Evolutionary conservation across 164 flowering plant species (phyloP).

Genomic region (Magnolia sinica): DNA sequence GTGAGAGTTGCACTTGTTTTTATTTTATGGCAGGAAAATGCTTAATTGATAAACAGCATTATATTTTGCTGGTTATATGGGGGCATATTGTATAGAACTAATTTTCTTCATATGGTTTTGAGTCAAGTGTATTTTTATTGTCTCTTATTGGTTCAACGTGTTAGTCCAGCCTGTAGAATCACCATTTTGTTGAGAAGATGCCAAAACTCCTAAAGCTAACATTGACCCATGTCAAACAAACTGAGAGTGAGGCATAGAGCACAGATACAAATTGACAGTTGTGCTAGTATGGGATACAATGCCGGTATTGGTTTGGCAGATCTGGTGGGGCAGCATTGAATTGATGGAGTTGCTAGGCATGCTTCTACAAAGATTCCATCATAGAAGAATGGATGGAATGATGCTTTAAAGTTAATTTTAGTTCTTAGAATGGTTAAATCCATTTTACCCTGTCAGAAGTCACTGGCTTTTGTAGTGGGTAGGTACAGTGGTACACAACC

Average conservation of each 20-base stretch:
- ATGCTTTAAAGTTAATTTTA: too few relatives aligned
- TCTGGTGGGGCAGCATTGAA: neutral
- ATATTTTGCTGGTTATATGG: neutral
- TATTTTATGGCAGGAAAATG: neutral
- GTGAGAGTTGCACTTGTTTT: slow-evolving; percentile 31
- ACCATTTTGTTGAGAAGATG: neutral
- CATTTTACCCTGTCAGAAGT: neutral
- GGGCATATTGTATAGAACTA: too few relatives aligned
- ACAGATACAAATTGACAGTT: neutral
- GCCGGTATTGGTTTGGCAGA: neutral
- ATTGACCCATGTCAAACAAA: neutral
- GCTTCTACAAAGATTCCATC: neutral
- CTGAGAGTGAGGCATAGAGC: neutral
- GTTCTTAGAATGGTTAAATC: neutral
- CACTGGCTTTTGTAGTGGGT: neutral
- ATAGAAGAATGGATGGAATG: neutral
- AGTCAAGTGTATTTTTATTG: neutral
- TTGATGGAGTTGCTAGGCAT: neutral
- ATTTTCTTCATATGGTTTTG: neutral
- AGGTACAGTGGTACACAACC: neutral
- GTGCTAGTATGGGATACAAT: neutral
- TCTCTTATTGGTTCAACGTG: neutral
- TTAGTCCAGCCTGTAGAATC: neutral
- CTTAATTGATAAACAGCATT: neutral
- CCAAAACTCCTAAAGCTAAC: neutral